Evolutionary conservation across 305 asterid species (phyloP).

Genomic region (Fraxinus greggii): DNA sequence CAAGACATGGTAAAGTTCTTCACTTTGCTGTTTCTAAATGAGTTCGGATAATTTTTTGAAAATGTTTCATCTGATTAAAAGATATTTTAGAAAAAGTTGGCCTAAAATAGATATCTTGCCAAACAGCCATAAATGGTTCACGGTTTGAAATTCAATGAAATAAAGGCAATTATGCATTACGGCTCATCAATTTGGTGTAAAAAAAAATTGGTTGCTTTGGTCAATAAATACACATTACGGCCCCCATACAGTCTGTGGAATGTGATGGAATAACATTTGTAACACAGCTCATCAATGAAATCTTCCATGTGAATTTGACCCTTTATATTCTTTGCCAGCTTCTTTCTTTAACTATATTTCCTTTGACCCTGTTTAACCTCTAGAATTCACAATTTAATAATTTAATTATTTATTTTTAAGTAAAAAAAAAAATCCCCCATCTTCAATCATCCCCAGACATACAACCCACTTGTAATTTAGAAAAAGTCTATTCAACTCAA

Average conservation of each 20-base stretch:
- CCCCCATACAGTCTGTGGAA: not conserved
- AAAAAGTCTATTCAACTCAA: not conserved
- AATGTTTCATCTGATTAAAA: no score
- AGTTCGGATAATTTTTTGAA: no score
- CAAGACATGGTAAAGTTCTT: not conserved
- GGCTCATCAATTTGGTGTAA: not conserved
- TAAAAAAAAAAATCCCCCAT: not conserved
- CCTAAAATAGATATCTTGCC: not conserved
- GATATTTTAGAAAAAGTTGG: not conserved
- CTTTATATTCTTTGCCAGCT: constrained; percentile 37
- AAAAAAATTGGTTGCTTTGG: not conserved
- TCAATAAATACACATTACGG: not conserved
- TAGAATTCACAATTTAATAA: constrained; percentile 3
- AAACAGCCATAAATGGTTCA: not conserved
- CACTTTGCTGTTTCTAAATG: not conserved
- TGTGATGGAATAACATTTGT: not conserved
- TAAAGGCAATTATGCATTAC: not conserved
- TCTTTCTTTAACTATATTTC: constrained; percentile 25
- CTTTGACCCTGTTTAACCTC: constrained; percentile 24
- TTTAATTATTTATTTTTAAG: not conserved
- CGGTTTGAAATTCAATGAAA: not conserved
- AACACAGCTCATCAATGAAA: constrained; percentile 33
- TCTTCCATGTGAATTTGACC: constrained; percentile 34
- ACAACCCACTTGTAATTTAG: constrained; percentile 24
- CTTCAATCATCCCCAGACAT: constrained; percentile 14